Evolutionary conservation across 371 early-diverging fungal genomes (phyloP), one percentile per base, ranked within the genome.

Genomic region (Saksenaea vasiformis): DNA sequence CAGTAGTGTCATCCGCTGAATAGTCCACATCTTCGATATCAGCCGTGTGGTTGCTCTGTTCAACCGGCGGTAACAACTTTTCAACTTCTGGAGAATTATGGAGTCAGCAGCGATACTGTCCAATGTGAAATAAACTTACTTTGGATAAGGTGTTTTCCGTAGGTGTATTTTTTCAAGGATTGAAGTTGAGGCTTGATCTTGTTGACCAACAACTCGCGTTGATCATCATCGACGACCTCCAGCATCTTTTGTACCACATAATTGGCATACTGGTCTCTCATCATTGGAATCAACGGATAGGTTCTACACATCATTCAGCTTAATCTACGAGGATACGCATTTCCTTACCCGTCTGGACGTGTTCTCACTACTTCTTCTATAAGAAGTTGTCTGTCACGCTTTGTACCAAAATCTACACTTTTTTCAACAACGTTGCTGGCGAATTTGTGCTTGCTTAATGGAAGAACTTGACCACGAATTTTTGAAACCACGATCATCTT

Each of bases 211-310:
- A 91, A 62, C 43, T 93, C 93, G 27, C 92, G 86, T 78, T 97
- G 95, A 31, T 89, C 88, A 24, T 90, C 94, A 65, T 93, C 93
- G 3, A 94, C 95, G 51, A 97, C 95, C 72, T 99, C 99, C 60
- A 98, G 82, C 94, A 99, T 96, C 73, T 98, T 97, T 75, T 99
- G 99, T 37, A 99, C 95, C 11, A 99, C 99, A 79, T 99, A 99
- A 79, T 99, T 99, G 59, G 99, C 99, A 78, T 95, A 99, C 83
- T 98, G 99, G 83, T 99, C 99, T 76, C 93, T 96, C 96, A 99
- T 98, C 94, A 96, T 95, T 15, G 89, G 76, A 53, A 97, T 87
- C 68, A 95, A 74, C 27, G 95, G 93, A 39, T 89, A 89, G 0
- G 91, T 87, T 5, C 91, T 90, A 66, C 72, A 70, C 15, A 73